Evolutionary conservation across 805 yeast species (phyloP), one percentile per base, ranked within the genome.

Genomic region (Lipomyces anomalus): DNA sequence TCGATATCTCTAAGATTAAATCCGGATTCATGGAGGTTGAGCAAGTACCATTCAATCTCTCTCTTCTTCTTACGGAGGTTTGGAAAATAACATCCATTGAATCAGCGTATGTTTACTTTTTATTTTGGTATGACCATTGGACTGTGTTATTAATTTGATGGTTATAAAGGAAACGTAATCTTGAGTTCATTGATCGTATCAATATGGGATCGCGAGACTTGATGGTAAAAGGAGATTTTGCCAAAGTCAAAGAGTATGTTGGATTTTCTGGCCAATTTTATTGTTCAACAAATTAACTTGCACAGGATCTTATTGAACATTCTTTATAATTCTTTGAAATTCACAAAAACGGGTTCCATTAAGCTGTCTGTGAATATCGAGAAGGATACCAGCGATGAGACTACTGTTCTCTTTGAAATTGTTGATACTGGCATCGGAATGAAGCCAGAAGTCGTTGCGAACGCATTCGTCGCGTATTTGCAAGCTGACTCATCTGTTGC

Each of bases 381-480:
- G 18, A 3, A 18, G n/a, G 21, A 23, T 13, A 28, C 29, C 7
- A 11, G 16, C 2, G 17, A 18, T 11, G 39, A 43, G 16, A 16
- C 37, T 22, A 13, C 21, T 7, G n/a, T 42, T 33, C 23, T n/a
- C 4, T 41, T 45, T 28, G 20, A n/a, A 6, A 35, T 45, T n/a
- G 20, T 28, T 16, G 48, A 45, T 20, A 43, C 48, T 4, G 48
- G 48, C 11, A 42, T 45, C 22, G 48, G 48, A 5, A 45, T 45
- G 24, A 4, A 18, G 3, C 13, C n/a, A 4, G 48, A 40, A 16
- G 17, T 18, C 9, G 5, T 35, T 20, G 11, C 22, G 16, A 26
- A 13, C 5, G 11, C 37, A 4, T 45, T 45, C 35, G 35, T 37
- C 7, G 41, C 46, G 6, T 45, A 35, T 34, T 35, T 22, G 18